Conservation (phyloP, 441 rosid species). For the Erysimum cheiri region DNA sequence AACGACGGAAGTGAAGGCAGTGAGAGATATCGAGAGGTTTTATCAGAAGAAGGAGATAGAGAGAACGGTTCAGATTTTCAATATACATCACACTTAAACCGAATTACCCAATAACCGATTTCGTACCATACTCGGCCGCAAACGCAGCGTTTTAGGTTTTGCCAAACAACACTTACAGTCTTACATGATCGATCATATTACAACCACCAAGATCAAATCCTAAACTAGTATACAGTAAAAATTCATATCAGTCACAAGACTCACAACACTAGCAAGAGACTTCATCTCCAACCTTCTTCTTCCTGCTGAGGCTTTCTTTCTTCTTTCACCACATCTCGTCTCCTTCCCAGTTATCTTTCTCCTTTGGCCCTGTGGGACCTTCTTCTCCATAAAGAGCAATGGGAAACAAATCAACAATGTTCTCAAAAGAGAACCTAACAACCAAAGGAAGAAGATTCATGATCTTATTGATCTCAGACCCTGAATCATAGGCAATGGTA, state of each 20-base stretch:
- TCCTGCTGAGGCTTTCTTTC: background rate
- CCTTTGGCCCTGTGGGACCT: slow-evolving; percentile 83
- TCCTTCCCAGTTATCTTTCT: slow-evolving; percentile 76
- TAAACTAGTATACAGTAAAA: slow-evolving; percentile 12
- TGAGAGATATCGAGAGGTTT: slow-evolving; percentile 26
- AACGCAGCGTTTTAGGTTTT: slow-evolving; percentile 1
- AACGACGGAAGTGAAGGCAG: slow-evolving; percentile 20
- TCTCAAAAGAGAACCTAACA: slow-evolving; percentile 65
- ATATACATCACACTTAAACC: background rate
- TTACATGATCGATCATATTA: slow-evolving; percentile 14
- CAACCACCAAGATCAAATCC: slow-evolving; percentile 14
- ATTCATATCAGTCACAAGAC: slow-evolving; percentile 13
- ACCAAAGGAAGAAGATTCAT: slow-evolving; percentile 56
- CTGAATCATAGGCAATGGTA: slow-evolving; percentile 61
- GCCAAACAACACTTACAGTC: background rate
- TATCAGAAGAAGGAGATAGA: slow-evolving; percentile 38
- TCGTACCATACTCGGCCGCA: slow-evolving; percentile 18
- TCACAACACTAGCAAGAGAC: slow-evolving; percentile 1
- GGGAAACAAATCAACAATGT: slow-evolving; percentile 67
- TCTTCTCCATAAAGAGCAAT: slow-evolving; percentile 78
- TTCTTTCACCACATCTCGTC: slow-evolving; percentile 57
- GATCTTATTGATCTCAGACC: slow-evolving; percentile 67
- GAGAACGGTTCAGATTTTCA: slow-evolving; percentile 30
- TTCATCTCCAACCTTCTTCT: slow-evolving; percentile 3
- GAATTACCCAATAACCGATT: slow-evolving; percentile 5